These are phyloP conservation scores for Acer campestre DNA, from an alignment of 345 rosid genomes.

Conservation along the genomic window DNA sequence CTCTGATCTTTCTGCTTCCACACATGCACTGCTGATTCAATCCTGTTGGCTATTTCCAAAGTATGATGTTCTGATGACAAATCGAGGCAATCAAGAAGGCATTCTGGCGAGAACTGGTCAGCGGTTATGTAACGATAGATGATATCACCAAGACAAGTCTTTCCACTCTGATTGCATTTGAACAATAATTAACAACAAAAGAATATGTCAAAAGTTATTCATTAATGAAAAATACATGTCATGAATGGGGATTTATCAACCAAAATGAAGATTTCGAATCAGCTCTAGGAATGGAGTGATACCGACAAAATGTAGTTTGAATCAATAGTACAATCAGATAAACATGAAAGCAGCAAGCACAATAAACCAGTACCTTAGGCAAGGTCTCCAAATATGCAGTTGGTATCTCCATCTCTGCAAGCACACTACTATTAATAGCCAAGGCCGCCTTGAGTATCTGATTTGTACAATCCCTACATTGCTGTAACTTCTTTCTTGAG, in stretches of 20 bases:
- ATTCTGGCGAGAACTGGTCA: constrained; percentile 79
- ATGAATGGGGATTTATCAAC: neutral
- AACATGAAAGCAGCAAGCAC: too few relatives aligned
- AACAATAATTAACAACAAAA: constrained; percentile 3
- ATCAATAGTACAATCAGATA: neutral
- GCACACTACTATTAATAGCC: constrained; percentile 91
- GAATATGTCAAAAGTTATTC: constrained; percentile 4
- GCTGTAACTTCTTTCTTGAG: constrained; percentile 77
- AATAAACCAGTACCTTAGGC: constrained; percentile 65
- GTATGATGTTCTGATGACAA: constrained; percentile 85
- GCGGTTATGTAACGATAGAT: constrained; percentile 81
- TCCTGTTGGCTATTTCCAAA: constrained; percentile 76
- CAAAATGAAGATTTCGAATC: neutral
- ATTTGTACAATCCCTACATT: constrained; percentile 82
- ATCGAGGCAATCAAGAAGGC: constrained; percentile 86
- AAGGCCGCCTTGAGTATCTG: constrained; percentile 96
- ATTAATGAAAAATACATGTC: neutral
- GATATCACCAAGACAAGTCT: constrained; percentile 77
- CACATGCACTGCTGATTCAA: constrained; percentile 82
- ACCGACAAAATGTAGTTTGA: neutral
- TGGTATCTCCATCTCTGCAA: constrained; percentile 95
- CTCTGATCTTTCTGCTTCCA: constrained; percentile 76
- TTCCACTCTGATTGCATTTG: constrained; percentile 56
- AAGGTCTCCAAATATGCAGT: constrained; percentile 77
- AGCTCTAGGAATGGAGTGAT: too few relatives aligned